Base-by-base conservation (phyloP, 352 stramenopile species). In the Phytopythium oedochilum region DNA sequence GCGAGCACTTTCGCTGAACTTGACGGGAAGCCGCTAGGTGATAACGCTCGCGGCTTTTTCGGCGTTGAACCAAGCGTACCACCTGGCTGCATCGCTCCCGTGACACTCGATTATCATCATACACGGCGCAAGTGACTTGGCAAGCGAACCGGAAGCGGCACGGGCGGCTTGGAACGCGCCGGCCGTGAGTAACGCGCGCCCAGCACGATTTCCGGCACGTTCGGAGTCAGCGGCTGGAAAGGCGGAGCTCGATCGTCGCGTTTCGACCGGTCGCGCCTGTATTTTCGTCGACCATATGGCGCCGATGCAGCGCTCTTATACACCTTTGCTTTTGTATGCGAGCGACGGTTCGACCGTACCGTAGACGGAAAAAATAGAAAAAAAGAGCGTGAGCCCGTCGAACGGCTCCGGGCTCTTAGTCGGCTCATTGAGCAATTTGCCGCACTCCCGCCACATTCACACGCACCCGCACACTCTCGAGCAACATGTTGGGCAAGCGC, bases 401-500 rank as follows among this genome's bases (percentile, higher is more conserved):
- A 7, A 17, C 36, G 15, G 35, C 35, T 44, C 18, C 7, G 22
- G 34, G 7, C 5, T 51, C n/a, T 48, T 28, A 31, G 25, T 52
- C 22, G 56, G 51, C 57, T 68, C 72, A 85, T 50, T 71, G 36
- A 60, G 43, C 64, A 70, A 77, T 79, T 85, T 69, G 39, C 72
- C 58, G 42, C 57, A 14, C 20, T 42, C 18, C 62, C 64, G n/a
- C 60, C 78, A 38, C 67, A n/a, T n/a, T n/a, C 60, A 48, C 11
- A 22, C 22, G 22, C 12, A 22, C 22, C 52, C 42, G 61, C 50
- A 60, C 31, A 47, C 34, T 28, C 26, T 23, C 48, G 34, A 25
- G n/a, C 20, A 59, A 53, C 15, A 81, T 87, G 72, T 60, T 89
- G 26, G 76, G 78, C 73, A 92, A 92, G 66, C 78, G 82, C 66